Evolutionary conservation across 2,329 filamentous ascomycete genomes (phyloP), one percentile per base, ranked within the genome.

Genomic region (Didymella glomerata): DNA sequence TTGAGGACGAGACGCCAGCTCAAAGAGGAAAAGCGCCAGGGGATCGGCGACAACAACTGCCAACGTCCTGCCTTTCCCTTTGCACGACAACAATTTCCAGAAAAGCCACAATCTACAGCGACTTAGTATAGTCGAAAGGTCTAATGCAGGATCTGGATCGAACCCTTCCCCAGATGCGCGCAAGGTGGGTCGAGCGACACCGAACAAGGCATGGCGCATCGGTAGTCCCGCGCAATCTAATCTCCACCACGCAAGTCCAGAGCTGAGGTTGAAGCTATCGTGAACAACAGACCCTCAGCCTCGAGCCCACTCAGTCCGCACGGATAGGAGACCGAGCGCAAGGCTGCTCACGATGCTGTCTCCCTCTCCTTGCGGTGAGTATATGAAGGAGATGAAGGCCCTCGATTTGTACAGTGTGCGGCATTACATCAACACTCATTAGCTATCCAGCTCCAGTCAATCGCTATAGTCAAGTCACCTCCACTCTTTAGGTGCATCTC

Each of bases 371-470:
- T 14, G 3, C 16, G 20, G 34, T 44, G 14, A 41, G 57, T 60
- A 60, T 60, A 42, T 60, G 51, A 51, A 48, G 51, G 24, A 44
- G 27, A 44, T 30, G 36, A 22, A 48, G 24, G 9, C 40, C 47
- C 25, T 36, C 14, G 20, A 16, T 55, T 41, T 32, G n/a, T 32
- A 47, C 40, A 51, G 51, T 48, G 57, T 55, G 51, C 57, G 24
- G 57, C 51, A 55, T 55, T 47, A 38, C 34, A 38, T 38, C 34
- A 38, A n/a, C 57, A 55, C 51, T 60, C 57, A 55, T 60, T 60
- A 42, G 57, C 57, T 60, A 47, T 60, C 51, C 41, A 52, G 36
- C 57, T 60, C 56, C 51, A 55, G 46, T 60, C 47, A 54, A 51
- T 60, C 47, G n/a, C 51, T 60, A 50, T 48, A 30, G 25, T 54